phyloP scores from a whole-genome alignment of 176 grass and related monocot species.

The Cenchrus purpureus region DNA sequence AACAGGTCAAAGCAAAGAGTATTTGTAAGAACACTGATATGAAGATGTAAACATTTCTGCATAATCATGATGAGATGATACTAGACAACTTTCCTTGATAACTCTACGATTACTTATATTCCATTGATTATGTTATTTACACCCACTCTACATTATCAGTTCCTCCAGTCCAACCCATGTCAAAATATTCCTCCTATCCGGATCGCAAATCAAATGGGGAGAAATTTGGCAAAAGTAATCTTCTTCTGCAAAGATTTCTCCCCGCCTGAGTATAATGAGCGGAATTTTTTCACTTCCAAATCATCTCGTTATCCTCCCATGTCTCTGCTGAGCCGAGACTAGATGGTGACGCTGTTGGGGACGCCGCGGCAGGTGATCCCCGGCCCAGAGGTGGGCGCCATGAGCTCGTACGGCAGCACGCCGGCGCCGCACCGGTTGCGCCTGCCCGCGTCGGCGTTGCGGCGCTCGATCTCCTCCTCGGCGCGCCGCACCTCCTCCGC shows the following conservation, averaged over 20 bases:
- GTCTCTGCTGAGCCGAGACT: not conserved
- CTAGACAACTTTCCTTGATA: not conserved
- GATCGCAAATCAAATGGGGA: constrained; percentile 25
- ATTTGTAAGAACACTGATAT: not conserved
- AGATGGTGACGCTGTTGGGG: constrained; percentile 89
- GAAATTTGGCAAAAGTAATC: not conserved
- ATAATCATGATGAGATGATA: too few species aligned
- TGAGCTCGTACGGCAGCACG: constrained; percentile 90
- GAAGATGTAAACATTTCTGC: not conserved
- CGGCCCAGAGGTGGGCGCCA: constrained; percentile 75
- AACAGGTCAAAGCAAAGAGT: not conserved
- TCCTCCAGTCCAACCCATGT: not conserved
- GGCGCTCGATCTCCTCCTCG: constrained; percentile 75
- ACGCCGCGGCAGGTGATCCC: constrained; percentile 91
- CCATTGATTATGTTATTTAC: constrained; percentile 30
- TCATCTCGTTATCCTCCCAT: not conserved
- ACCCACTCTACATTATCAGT: constrained; percentile 32
- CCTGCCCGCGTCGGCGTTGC: constrained; percentile 58
- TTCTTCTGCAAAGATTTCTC: not conserved
- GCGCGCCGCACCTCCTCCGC: constrained; percentile 53
- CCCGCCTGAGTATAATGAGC: not conserved
- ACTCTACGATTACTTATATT: not conserved
- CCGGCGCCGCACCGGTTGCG: constrained; percentile 88
- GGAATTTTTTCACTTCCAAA: not conserved
- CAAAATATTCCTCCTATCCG: not conserved